phyloP scores from a whole-genome alignment of 2,329 filamentous ascomycete species.

The Fusarium sp. region DNA sequence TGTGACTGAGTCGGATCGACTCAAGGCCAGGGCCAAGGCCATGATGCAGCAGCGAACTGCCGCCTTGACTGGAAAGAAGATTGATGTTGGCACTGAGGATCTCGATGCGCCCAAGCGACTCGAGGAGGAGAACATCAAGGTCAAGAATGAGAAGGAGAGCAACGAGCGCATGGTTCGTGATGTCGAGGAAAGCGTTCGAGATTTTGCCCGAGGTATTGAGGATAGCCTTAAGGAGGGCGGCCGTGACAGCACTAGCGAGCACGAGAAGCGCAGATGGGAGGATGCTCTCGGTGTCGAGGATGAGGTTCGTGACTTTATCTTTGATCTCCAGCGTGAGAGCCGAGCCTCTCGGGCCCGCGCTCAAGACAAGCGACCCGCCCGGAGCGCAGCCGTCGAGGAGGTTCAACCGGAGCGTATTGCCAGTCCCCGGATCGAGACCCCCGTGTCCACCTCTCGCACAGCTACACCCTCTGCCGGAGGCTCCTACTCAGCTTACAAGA shows the following conservation, averaged over 20 bases:
- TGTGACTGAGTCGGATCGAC: slow-evolving; percentile 90
- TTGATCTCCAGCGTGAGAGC: slow-evolving; percentile 88
- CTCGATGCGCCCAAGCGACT: slow-evolving; percentile 81
- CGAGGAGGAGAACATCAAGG: slow-evolving; percentile 84
- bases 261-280: slow-evolving; percentile 93
- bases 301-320: slow-evolving; percentile 97
- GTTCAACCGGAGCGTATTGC: slow-evolving; percentile 50
- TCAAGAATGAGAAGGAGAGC: slow-evolving; percentile 85
- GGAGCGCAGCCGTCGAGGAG: slow-evolving; percentile 54
- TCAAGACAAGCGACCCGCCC: slow-evolving; percentile 62
- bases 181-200: slow-evolving; percentile 93
- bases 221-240: slow-evolving; percentile 84
- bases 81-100: slow-evolving; percentile 73
- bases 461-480: slow-evolving; percentile 60
- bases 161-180: slow-evolving; percentile 97
- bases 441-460: slow-evolving; percentile 62
- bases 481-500: slow-evolving; percentile 84
- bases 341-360: slow-evolving; percentile 73
- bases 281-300: slow-evolving; percentile 96
- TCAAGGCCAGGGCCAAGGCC: slow-evolving; percentile 93
- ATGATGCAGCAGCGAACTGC: slow-evolving; percentile 99
- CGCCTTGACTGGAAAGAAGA: slow-evolving; percentile 84
- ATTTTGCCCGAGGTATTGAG: slow-evolving; percentile 85
- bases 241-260: slow-evolving; percentile 78
- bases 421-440: slow-evolving; percentile 61